Evolutionary conservation across 2,329 filamentous ascomycete species (phyloP), one percentile per base, ranked within the genome.

Genomic region (Talaromyces sp.): DNA sequence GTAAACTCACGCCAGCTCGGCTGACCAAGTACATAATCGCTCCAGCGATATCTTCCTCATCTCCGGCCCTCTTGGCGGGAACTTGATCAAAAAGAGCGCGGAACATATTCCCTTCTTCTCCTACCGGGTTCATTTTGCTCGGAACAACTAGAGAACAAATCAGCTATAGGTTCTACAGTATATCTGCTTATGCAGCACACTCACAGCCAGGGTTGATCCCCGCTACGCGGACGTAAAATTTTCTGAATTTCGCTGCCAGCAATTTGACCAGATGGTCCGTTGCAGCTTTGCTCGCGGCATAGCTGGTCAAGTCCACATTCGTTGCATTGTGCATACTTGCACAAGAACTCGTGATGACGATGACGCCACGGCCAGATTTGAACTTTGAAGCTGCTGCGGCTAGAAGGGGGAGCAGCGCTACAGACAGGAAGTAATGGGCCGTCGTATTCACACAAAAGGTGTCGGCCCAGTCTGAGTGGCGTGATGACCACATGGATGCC

Each of bases 311-410:
- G 62, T 83, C 81, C 3, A 83, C 73, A 63, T 83, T 83, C 1
- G 81, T 83, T 1, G 67, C 77, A 66, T 82, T 82, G 61, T 82
- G 80, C 75, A 82, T 78, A 65, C 79, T 81, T 2, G 81, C 80
- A 64, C 81, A 83, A 2, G 77, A 80, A 65, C 81, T 82, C 4
- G 80, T 82, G 4, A 83, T 70, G 4, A 82, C 70, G 17, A 82
- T 69, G 0, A 77, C 77, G 0, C 80, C 81, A 7, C 80, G 71
- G 8, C 81, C 58, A 6, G 26, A 27, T 27, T 27, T 27, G 26
- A 27, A 6, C 26, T 27, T 27, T 64, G 70, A 67, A 4, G 74
- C 72, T 0, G 74, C 72, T 0, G 74, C 74, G 0, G 68, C 74
- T 1, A 82, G 69, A 3, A 82, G 66, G 11, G 77, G 76, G 1